Conservation (phyloP, 2,329 filamentous ascomycete genomes). For the Cucurbitaria berberidis region DNA sequence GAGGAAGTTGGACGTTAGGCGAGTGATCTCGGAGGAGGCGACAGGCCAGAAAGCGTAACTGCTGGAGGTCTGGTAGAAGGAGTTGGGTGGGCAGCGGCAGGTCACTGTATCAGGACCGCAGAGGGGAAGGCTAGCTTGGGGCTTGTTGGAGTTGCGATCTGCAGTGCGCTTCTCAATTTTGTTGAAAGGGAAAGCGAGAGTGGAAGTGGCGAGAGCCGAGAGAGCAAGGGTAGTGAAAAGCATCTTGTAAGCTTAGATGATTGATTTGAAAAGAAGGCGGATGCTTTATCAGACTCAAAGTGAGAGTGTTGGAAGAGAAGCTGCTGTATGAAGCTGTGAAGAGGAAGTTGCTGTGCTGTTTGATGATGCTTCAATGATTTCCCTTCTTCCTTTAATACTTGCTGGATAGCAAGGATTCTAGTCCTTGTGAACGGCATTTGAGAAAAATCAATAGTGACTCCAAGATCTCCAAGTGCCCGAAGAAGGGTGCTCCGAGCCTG, state of each 20-base stretch:
- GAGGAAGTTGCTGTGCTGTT: conserved; percentile 1
- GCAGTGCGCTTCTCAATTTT: not conserved
- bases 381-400: not conserved
- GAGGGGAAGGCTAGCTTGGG: not conserved
- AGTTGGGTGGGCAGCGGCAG: conserved; percentile 1
- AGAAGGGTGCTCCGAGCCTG: not conserved
- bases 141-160: not conserved
- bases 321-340: conserved; percentile 2
- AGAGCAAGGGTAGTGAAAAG: conserved; percentile 1
- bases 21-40: not conserved
- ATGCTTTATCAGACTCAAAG: not conserved
- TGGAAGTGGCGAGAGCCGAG: conserved; percentile 5
- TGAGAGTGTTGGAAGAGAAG: not conserved
- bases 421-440: not conserved
- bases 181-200: conserved; percentile 5
- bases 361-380: not conserved
- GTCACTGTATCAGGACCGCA: not conserved
- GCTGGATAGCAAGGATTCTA: not conserved
- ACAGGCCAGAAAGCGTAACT: conserved; percentile 4
- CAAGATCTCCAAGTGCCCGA: not conserved
- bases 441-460: not conserved
- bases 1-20: not conserved
- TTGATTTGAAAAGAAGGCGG: not conserved
- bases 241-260: not conserved
- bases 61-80: conserved; percentile 6